A percentile compares a stretch with the other conserved stretches of the same genome.
Evolutionary conservation across 2,329 filamentous ascomycete genomes (phyloP).

Genomic region (Diplodia seriata): DNA sequence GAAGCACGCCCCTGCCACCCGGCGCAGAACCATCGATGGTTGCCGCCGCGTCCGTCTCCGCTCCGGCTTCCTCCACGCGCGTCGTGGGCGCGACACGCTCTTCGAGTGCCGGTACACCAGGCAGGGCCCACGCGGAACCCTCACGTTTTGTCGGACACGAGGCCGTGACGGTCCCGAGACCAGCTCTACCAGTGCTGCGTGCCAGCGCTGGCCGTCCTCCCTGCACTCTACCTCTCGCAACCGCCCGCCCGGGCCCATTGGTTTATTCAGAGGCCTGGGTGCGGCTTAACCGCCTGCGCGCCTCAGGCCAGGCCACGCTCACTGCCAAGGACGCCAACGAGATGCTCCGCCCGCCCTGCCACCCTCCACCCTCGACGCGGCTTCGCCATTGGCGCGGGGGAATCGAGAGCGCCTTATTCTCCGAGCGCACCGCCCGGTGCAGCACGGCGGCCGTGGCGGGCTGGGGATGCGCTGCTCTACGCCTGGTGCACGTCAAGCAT

Average conservation of each 20-base stretch:
- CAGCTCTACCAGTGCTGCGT: constrained; percentile 13
- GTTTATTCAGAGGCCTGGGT: constrained; percentile 14
- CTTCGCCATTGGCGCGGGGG: too few species aligned
- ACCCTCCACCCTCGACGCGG: not conserved
- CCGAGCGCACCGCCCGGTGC: not conserved
- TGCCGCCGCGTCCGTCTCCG: constrained; percentile 22
- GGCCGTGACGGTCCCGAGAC: constrained; percentile 28
- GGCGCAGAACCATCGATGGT: constrained; percentile 17
- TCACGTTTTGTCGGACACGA: constrained; percentile 31
- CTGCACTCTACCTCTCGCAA: constrained; percentile 28
- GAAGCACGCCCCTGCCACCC: constrained; percentile 26
- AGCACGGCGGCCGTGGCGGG: not conserved
- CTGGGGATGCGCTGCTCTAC: not conserved
- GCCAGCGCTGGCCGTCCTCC: not conserved
- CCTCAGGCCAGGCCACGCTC: constrained; percentile 12
- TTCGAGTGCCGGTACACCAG: constrained; percentile 27
- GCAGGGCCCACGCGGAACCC: constrained; percentile 26
- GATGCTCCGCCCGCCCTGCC: constrained; percentile 6
- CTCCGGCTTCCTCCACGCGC: constrained; percentile 27
- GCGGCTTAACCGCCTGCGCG: constrained; percentile 6
- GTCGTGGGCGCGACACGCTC: constrained; percentile 13
- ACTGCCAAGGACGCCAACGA: constrained; percentile 21
- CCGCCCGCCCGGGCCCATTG: constrained; percentile 14
- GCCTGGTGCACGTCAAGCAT: constrained; percentile 2
- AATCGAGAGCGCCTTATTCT: constrained; percentile 20